Base-by-base conservation (phyloP, 2,329 filamentous ascomycete species). In the Shiraia sp. region DNA sequence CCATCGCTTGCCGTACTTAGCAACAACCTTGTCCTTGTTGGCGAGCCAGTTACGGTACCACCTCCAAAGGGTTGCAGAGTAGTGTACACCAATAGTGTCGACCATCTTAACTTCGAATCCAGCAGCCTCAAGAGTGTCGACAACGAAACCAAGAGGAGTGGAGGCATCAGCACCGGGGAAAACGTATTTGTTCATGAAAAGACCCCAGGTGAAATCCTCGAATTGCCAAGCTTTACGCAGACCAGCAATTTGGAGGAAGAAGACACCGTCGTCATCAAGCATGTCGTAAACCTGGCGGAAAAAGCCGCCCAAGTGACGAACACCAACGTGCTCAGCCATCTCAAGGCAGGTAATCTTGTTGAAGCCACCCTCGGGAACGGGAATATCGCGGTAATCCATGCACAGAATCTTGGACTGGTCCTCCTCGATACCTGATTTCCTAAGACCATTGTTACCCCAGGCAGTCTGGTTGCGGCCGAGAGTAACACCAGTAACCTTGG, bases 121-220 rank as follows among this genome's bases (percentile, higher is more conserved):
- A 51, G 88, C 86, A 42, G 81, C 85, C 76, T 99, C 93, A 14
- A 96, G 81, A 66, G 83, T 84, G 71, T 90, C 83, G 59, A 95
- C 78, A 61, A 93, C 89, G 73, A 86, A 93, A 57, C 89, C 90
- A 34, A 99, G 83, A 36, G 93, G 93, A 44, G 90, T 95, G 30
- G 89, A 95, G 37, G 93, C 93, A 68, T 97, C 93, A 36, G 93
- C 93, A 68, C 93, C 93, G 24, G 91, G 93, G 82, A 97, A 97
- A 71, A 97, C 80, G 74, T 97, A 96, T 78, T 96, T 96, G 85
- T 97, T 97, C 90, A 97, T 95, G 81, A 96, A 97, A 32, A 97
- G 81, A 69, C 93, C 93, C 93, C 93, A 97, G 71, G 92, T 88
- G 36, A 96, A 81, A 75, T 97, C 92, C 79, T 97, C 91, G 67